Base-by-base conservation (phyloP, 345 rosid species). In the Sonneratia alba region DNA sequence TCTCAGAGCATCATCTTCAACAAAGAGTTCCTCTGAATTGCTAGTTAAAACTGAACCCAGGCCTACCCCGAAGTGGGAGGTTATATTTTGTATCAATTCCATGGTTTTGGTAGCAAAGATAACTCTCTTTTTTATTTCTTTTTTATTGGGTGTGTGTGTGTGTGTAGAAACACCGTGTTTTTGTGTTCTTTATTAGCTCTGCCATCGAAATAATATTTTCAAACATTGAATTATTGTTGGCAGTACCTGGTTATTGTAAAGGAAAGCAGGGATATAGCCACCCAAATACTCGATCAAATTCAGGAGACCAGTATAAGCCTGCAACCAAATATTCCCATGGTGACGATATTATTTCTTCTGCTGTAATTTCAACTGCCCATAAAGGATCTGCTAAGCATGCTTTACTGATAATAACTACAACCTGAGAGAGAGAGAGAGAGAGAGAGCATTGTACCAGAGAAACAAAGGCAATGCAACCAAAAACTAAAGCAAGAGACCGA, bases 301-400 rank as follows among this genome's bases (percentile, higher is more conserved):
- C 87, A 95, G 79, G 73, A 83, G 1, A 67, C 96, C 89, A 1
- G 99, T 92, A 81, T 84, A 95, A 21, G 86, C 96, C 98, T 94
- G 89, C 82, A 84, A 70, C 38, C 37, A 69, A 63, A 42, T 13
- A 77, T 42, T 71, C 67, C 45, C 65, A n/a, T 19, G 8, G 45
- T 4, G 38, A 72, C 34, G 18, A 32, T 51, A 48, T 57, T 53
- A 53, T 53, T 12, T 53, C 9, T 53, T n/a, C 59, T 19, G 59
- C 59, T 53, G 59, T n/a, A 63, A 63, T 63, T 32, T 63, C 38
- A 63, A 7, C 24, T 18, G 24, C 24, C 0, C 59, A 53, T 37
- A 16, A 65, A 32, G 1, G 32, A n/a, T 11, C 38, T 4, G 67
- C 24, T 38, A 74, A 42, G 45, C 45, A 42, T 42, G 45, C 45